A percentile compares a stretch with the other conserved stretches of the same genome.
Conservation (phyloP, 345 rosid species). For the Eucalyptus sp. region DNA sequence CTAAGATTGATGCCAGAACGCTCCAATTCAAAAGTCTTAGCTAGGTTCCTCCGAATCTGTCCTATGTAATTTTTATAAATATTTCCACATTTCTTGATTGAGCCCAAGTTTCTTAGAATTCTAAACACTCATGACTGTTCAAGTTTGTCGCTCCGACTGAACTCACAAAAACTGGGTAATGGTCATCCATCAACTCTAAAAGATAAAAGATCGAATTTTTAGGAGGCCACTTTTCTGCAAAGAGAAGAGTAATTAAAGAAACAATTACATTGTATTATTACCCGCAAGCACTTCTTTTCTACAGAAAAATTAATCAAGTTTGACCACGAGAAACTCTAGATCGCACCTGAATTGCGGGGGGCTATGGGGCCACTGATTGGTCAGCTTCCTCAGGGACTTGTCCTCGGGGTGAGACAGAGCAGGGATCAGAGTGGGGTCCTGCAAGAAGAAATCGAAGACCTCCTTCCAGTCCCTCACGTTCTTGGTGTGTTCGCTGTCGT, state of each 20-base stretch:
- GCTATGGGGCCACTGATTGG: slow-evolving; percentile 68
- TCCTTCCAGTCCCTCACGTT: slow-evolving; percentile 96
- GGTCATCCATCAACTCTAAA: neutral
- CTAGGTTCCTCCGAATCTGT: neutral
- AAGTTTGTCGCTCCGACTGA: neutral
- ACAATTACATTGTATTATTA: neutral
- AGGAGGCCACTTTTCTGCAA: neutral
- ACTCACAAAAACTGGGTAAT: neutral
- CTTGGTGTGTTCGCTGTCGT: slow-evolving; percentile 80
- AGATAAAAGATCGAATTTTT: neutral
- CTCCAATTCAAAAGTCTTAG: neutral
- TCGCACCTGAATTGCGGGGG: slow-evolving; percentile 51
- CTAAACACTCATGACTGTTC: neutral
- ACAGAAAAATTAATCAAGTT: neutral
- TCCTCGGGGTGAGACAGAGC: slow-evolving; percentile 45
- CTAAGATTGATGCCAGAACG: neutral
- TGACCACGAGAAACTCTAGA: neutral
- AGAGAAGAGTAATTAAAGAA: neutral
- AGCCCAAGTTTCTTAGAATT: neutral
- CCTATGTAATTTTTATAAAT: neutral
- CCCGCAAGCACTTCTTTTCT: neutral
- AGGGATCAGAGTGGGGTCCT: slow-evolving; percentile 50
- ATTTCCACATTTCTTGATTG: neutral
- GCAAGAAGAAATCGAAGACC: slow-evolving; percentile 50
- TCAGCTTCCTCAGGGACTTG: slow-evolving; percentile 23